Evolutionary conservation across 352 stramenopile species (phyloP).

Genomic region (Pythium periplocum): DNA sequence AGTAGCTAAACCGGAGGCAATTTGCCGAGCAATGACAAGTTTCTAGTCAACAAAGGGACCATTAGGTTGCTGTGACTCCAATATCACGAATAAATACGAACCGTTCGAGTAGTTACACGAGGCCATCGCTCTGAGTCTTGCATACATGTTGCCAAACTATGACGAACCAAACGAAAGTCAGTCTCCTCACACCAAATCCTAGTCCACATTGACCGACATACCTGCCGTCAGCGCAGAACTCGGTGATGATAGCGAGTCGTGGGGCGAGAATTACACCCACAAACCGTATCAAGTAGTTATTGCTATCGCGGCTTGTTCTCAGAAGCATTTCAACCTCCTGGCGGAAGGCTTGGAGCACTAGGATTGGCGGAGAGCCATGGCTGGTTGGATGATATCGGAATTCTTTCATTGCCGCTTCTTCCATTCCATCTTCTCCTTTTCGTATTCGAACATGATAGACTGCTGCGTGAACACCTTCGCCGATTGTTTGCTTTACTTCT

Average conservation of each 20-base stretch:
- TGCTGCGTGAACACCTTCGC: constrained; percentile 15
- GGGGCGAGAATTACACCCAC: constrained; percentile 12
- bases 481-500: constrained; percentile 1
- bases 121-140: constrained; percentile 1
- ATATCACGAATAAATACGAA: constrained; percentile 1
- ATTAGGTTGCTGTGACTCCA: neutral
- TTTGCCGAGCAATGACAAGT: constrained; percentile 7
- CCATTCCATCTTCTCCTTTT: neutral
- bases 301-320: neutral
- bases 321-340: constrained; percentile 16
- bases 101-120: constrained; percentile 3
- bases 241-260: constrained; percentile 13
- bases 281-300: neutral
- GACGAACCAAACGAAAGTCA: neutral
- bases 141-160: constrained; percentile 16
- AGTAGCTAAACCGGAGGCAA: constrained; percentile 7
- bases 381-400: constrained; percentile 9
- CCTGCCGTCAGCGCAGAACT: constrained; percentile 18
- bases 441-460: constrained; percentile 8
- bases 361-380: constrained; percentile 3
- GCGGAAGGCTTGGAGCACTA: constrained; percentile 11
- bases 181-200: neutral
- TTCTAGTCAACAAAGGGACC: constrained; percentile 7
- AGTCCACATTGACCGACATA: neutral
- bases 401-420: constrained; percentile 18